Conservation (phyloP, 345 rosid species). For the Ceriops decandra region DNA sequence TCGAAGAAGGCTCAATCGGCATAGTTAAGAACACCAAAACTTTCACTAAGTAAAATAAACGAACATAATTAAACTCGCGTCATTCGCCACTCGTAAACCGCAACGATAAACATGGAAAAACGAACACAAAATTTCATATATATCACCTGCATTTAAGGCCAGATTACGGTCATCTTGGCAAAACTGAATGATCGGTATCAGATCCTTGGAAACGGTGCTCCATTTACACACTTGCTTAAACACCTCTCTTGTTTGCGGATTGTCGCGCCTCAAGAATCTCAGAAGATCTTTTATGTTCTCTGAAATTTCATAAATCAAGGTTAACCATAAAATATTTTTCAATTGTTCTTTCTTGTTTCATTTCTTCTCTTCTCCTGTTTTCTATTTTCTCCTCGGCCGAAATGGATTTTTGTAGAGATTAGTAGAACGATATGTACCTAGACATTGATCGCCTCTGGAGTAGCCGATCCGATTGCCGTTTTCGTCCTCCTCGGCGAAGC, state of each 20-base stretch:
- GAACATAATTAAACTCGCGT: not conserved
- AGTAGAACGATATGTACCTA: conserved; percentile 33
- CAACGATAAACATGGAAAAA: not conserved
- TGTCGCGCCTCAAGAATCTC: conserved; percentile 75
- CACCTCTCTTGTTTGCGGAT: conserved; percentile 72
- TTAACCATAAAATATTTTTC: not conserved
- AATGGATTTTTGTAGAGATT: not conserved
- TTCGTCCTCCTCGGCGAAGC: conserved; percentile 48
- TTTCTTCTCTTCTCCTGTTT: not conserved
- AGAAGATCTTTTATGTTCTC: conserved; percentile 44
- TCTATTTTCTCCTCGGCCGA: not conserved
- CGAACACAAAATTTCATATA: not conserved
- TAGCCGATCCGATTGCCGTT: conserved; percentile 51
- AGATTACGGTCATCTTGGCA: conserved; percentile 56
- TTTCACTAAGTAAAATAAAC: conserved; percentile 53
- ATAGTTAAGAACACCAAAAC: conserved; percentile 84
- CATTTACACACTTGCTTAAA: conserved; percentile 91
- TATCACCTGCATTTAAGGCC: conserved; percentile 70
- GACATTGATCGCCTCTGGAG: conserved; percentile 52
- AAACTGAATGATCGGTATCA: conserved; percentile 78
- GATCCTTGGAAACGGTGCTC: conserved; percentile 69
- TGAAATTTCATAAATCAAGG: not conserved
- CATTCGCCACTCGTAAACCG: not conserved
- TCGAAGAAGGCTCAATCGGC: conserved; percentile 81
- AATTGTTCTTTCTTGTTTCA: too few species aligned